These are phyloP conservation scores for Trichophyton rubrum DNA, from an alignment of 2,329 filamentous ascomycete genomes.

Conservation along the genomic window DNA sequence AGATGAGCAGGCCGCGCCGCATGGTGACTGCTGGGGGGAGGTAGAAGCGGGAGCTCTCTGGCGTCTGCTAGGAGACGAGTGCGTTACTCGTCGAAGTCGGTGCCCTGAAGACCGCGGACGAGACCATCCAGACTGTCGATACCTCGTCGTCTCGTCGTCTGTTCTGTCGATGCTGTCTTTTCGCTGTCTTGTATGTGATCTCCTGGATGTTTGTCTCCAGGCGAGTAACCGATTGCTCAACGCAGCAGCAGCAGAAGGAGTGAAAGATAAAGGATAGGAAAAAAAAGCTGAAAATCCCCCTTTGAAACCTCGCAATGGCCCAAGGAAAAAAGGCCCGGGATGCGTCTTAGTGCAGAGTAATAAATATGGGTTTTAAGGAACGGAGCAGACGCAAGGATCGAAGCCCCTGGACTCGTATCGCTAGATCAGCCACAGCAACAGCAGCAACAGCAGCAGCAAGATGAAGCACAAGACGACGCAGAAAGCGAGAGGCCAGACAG, in stretches of 20 bases:
- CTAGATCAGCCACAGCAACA: background rate
- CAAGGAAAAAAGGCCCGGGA: background rate
- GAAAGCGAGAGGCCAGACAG: background rate
- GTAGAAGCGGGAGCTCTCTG: no score
- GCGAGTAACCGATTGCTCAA: no score
- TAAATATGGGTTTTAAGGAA: background rate
- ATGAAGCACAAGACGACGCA: background rate
- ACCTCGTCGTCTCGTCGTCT: no score
- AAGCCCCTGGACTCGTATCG: background rate
- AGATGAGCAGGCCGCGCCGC: constrained; percentile 49
- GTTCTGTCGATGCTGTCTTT: no score
- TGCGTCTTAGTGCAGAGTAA: background rate
- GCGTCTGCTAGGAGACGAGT: no score
- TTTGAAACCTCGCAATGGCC: background rate
- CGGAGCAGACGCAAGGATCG: constrained; percentile 1
- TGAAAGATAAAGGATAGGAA: background rate
- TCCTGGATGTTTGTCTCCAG: no score
- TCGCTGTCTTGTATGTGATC: no score
- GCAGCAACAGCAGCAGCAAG: background rate
- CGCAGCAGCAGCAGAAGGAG: background rate
- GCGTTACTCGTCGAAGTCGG: background rate
- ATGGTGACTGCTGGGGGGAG: constrained; percentile 30
- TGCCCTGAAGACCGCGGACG: background rate
- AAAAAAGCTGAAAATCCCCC: background rate
- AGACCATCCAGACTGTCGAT: background rate